phyloP scores from a whole-genome alignment of 139 green algal genomes.

The Zygnema circumcarinatum region DNA sequence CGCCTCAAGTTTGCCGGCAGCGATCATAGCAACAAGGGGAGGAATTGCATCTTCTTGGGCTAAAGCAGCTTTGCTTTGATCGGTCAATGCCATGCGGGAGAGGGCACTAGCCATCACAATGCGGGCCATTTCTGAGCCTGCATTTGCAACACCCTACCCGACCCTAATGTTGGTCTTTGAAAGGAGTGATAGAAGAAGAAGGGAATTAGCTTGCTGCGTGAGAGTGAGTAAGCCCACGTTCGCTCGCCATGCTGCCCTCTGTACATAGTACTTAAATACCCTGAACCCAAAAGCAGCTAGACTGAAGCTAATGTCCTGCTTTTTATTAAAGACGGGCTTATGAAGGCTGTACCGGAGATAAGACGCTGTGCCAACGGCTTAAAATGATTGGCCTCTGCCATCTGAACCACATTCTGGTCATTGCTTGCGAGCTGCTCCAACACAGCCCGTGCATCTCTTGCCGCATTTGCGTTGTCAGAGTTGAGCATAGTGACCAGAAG shows the following conservation, averaged over 20 bases:
- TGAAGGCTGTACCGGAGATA: slow-evolving; percentile 5
- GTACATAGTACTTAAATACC: too few relatives aligned
- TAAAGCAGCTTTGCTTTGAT: slow-evolving; percentile 41
- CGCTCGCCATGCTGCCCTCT: too few relatives aligned
- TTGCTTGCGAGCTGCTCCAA: slow-evolving; percentile 45
- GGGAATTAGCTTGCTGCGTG: background rate
- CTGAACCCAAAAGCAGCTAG: too few relatives aligned
- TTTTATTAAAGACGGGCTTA: too few relatives aligned
- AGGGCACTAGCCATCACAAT: slow-evolving; percentile 45
- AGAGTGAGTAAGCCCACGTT: too few relatives aligned
- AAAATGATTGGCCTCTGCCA: slow-evolving; percentile 54
- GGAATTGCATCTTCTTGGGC: slow-evolving; percentile 43
- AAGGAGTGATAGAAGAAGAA: slow-evolving; percentile 6
- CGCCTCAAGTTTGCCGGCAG: slow-evolving; percentile 45
- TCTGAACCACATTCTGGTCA: slow-evolving; percentile 53
- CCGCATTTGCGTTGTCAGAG: slow-evolving; percentile 41
- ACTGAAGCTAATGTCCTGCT: too few relatives aligned
- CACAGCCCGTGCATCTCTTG: slow-evolving; percentile 20
- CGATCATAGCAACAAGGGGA: slow-evolving; percentile 42
- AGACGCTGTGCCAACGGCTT: slow-evolving; percentile 39
- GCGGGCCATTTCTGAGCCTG: slow-evolving; percentile 39
- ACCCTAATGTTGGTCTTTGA: background rate
- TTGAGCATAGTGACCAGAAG: slow-evolving; percentile 51
- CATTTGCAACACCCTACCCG: slow-evolving; percentile 1
- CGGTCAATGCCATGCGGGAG: slow-evolving; percentile 41